Conservation (phyloP, 1,284 basidiomycete species). For the Melampsora americana region DNA sequence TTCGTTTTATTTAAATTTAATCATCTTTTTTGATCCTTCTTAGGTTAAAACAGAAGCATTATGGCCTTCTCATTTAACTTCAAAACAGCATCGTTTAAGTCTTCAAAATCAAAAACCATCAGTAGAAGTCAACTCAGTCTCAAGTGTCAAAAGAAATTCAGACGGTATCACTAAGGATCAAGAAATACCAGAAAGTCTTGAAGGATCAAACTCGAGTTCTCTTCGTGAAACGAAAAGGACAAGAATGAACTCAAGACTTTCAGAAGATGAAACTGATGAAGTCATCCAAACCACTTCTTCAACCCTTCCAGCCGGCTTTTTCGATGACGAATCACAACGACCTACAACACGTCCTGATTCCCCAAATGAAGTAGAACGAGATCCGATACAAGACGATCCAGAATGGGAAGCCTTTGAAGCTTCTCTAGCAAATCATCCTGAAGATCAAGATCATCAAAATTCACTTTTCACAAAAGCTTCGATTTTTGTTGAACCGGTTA, state of each 20-base stretch:
- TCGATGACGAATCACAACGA: constrained; percentile 31
- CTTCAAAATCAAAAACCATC: constrained; percentile 12
- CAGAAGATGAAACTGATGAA: background rate
- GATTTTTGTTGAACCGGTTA: constrained; percentile 47
- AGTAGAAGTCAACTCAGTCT: background rate
- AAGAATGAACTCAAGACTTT: background rate
- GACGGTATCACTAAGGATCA: background rate
- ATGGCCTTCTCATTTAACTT: constrained; percentile 40
- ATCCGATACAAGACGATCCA: constrained; percentile 19
- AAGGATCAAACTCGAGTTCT: background rate
- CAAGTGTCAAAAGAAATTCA: constrained; percentile 13
- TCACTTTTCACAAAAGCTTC: constrained; percentile 48
- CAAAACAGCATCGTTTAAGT: constrained; percentile 40
- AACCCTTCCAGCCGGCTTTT: constrained; percentile 35
- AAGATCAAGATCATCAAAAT: constrained; percentile 64
- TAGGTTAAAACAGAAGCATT: constrained; percentile 44
- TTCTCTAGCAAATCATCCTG: constrained; percentile 65
- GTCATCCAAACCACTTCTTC: background rate
- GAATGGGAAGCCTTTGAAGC: constrained; percentile 43
- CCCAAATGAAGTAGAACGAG: background rate
- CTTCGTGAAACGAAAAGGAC: constrained; percentile 23
- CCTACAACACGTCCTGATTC: background rate
- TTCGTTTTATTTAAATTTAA: too few relatives aligned
- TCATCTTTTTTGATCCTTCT: background rate
- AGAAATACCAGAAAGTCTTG: background rate